Conservation (phyloP, 345 rosid genomes). For the Syzygium aromaticum region DNA sequence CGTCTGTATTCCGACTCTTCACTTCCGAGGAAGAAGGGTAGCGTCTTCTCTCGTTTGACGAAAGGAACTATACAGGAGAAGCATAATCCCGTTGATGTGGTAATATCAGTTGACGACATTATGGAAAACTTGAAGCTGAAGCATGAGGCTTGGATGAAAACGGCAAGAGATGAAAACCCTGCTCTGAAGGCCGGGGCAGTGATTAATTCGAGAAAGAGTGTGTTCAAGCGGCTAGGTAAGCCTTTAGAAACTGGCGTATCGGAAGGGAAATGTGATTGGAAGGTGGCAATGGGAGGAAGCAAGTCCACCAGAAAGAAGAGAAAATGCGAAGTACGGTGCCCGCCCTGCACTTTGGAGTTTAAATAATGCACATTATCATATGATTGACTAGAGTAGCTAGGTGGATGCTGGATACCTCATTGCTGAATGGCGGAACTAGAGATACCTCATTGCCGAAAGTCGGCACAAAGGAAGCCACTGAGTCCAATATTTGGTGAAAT, state of each 20-base stretch:
- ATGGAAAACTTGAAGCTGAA: conserved; percentile 15
- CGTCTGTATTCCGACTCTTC: conserved; percentile 8
- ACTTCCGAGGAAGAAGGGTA: neutral
- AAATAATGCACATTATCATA: neutral
- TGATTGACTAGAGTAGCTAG: neutral
- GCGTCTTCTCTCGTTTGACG: conserved; percentile 19
- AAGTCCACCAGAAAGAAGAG: neutral
- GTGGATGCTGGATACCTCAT: neutral
- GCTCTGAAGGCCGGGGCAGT: neutral
- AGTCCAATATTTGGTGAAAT: neutral
- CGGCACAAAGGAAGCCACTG: neutral
- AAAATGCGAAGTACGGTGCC: neutral
- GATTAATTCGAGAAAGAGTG: neutral
- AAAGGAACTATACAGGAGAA: neutral
- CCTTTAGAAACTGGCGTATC: neutral
- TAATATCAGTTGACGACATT: conserved; percentile 7
- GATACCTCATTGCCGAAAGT: neutral
- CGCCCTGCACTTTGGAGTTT: neutral
- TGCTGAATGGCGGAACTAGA: neutral
- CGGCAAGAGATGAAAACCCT: neutral
- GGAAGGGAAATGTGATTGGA: neutral
- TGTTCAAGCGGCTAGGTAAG: neutral
- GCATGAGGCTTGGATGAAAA: conserved; percentile 1
- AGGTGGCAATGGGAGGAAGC: neutral
- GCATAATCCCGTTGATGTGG: neutral